Percentiles rank a stretch among this genome's conserved stretches.
phyloP scores from a whole-genome alignment of 257 asterid species.

The Nicotiana attenuata region DNA sequence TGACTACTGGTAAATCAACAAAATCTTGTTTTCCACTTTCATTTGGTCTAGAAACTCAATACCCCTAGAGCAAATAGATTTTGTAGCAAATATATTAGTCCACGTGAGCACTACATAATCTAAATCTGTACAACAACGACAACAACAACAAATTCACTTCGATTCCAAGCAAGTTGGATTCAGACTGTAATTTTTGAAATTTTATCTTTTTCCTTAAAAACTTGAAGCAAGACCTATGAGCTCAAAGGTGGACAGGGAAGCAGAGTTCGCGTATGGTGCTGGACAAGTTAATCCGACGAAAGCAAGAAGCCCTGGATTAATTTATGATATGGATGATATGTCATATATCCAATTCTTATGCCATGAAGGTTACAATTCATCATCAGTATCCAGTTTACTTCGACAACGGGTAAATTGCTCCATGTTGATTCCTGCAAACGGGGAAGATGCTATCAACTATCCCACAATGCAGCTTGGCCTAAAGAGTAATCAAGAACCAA shows the following conservation, averaged over 20 bases:
- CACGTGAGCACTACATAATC: not conserved
- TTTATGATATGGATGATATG: conserved; percentile 72
- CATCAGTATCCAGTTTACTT: conserved; percentile 45
- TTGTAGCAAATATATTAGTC: not conserved
- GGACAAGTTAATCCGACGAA: conserved; percentile 67
- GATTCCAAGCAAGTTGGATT: not conserved
- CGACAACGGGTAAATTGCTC: conserved; percentile 54
- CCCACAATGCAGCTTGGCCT: conserved; percentile 80
- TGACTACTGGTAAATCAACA: conserved; percentile 62
- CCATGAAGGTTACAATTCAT: conserved; percentile 59
- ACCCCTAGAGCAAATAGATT: not conserved
- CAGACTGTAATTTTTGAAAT: not conserved
- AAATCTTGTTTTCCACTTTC: not conserved
- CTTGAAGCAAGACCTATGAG: conserved; percentile 63
- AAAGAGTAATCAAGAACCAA: conserved; percentile 44
- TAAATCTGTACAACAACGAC: not conserved
- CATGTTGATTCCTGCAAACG: conserved; percentile 46
- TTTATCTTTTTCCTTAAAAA: not conserved
- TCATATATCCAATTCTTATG: conserved; percentile 76
- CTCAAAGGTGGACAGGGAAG: conserved; percentile 49
- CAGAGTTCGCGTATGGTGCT: conserved; percentile 83
- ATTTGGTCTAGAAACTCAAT: not conserved
- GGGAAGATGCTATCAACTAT: conserved; percentile 79
- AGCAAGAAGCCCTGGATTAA: conserved; percentile 76
- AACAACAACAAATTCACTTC: not conserved